Evolutionary conservation across 176 grass and related monocot species (phyloP).

Genomic region (Metroxylon sagu): DNA sequence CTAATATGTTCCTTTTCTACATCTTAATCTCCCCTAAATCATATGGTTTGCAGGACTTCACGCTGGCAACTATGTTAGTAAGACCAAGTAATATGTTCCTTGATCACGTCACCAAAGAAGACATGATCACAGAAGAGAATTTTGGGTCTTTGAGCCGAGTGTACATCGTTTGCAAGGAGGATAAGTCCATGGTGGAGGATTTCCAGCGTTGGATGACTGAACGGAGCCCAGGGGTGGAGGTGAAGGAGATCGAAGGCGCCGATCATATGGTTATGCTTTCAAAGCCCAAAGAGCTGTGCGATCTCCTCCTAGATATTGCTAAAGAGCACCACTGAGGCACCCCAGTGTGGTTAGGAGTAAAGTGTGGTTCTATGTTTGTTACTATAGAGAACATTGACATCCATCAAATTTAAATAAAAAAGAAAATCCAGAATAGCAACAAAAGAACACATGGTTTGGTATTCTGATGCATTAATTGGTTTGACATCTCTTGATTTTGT

Average conservation of each 20-base stretch:
- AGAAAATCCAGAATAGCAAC: too few relatives aligned
- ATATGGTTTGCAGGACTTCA: slow-evolving; percentile 19
- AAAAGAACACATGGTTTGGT: too few relatives aligned
- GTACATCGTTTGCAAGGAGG: slow-evolving; percentile 38
- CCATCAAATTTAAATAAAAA: not conserved
- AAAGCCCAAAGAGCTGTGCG: slow-evolving; percentile 27
- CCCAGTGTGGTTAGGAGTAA: not conserved
- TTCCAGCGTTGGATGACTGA: slow-evolving; percentile 30
- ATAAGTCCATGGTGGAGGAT: slow-evolving; percentile 27
- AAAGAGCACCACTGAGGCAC: not conserved
- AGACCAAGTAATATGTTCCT: slow-evolving; percentile 21
- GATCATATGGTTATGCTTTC: slow-evolving; percentile 59
- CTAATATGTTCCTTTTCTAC: too few relatives aligned
- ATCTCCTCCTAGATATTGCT: slow-evolving; percentile 19
- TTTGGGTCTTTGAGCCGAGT: slow-evolving; percentile 31
- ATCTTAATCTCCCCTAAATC: not conserved
- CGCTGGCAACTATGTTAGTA: slow-evolving; percentile 13
- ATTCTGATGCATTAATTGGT: too few relatives aligned
- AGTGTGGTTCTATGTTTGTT: not conserved
- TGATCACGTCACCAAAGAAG: slow-evolving; percentile 23
- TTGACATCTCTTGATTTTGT: too few relatives aligned
- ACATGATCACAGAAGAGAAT: slow-evolving; percentile 13
- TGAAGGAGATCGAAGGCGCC: slow-evolving; percentile 31
- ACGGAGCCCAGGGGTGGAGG: slow-evolving; percentile 23
- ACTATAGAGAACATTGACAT: not conserved